Percentiles rank a stretch among this genome's conserved stretches.
phyloP scores from a whole-genome alignment of 192 early-diverging fungal genomes.

The Mortierella alpina region DNA sequence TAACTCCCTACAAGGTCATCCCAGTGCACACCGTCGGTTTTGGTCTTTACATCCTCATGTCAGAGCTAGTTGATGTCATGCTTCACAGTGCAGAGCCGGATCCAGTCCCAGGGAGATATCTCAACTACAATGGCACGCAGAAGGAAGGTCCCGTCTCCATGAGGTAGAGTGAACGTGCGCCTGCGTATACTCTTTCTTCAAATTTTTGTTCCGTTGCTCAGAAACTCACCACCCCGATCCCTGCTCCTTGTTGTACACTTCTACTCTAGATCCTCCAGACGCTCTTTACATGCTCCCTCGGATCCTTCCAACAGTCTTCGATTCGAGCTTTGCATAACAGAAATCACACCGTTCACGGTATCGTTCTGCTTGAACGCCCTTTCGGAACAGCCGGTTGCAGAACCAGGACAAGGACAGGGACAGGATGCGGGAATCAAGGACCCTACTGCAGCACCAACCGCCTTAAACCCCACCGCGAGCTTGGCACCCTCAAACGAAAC shows the following conservation, averaged over 20 bases:
- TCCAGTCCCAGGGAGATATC: constrained; percentile 40
- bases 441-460: neutral
- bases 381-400: constrained; percentile 13
- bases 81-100: constrained; percentile 50
- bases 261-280: neutral
- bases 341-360: constrained; percentile 48
- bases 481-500: constrained; percentile 3
- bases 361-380: constrained; percentile 49
- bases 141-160: constrained; percentile 40
- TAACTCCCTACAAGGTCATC: constrained; percentile 47
- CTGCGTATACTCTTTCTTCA: neutral
- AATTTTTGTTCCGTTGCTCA: neutral
- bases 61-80: constrained; percentile 52
- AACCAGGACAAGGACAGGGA: neutral
- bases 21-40: constrained; percentile 53
- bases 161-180: constrained; percentile 11
- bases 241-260: neutral
- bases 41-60: constrained; percentile 52
- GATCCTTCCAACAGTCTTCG: constrained; percentile 31
- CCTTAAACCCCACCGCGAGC: neutral
- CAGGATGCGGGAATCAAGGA: constrained; percentile 5
- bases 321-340: constrained; percentile 49
- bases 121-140: constrained; percentile 41
- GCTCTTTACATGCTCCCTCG: constrained; percentile 15
- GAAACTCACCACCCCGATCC: neutral